Evolutionary conservation across 805 yeast species (phyloP).

Genomic region (Zygotorulaspora chibaensis): DNA sequence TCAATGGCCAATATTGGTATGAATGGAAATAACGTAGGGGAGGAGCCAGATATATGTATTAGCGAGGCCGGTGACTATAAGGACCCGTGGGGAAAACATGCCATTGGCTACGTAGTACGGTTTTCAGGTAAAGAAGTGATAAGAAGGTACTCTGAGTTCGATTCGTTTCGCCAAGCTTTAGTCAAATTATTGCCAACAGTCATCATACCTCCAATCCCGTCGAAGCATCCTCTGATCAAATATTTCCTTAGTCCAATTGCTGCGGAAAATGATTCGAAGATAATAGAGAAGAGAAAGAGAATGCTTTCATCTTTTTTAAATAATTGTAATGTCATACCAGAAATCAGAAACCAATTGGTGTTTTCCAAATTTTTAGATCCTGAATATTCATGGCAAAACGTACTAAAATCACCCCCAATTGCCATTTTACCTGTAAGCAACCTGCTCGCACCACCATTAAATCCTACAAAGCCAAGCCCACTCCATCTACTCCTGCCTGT

Average conservation of each 20-base stretch:
- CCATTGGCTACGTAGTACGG: constrained; percentile 76
- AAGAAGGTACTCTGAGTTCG: constrained; percentile 90
- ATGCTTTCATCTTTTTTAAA: constrained; percentile 73
- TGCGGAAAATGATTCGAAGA: constrained; percentile 42
- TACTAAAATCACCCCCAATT: constrained; percentile 51
- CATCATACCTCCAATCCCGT: constrained; percentile 92
- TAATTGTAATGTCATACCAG: constrained; percentile 58
- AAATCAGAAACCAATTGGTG: constrained; percentile 54
- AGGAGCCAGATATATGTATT: constrained; percentile 40
- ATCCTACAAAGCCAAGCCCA: constrained; percentile 53
- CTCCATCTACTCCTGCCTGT: constrained; percentile 60
- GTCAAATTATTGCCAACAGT: constrained; percentile 72
- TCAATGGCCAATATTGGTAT: constrained; percentile 21
- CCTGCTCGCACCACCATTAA: constrained; percentile 56
- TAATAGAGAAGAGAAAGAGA: constrained; percentile 66
- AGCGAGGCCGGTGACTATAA: constrained; percentile 81
- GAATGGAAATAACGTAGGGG: constrained; percentile 1
- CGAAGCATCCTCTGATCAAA: constrained; percentile 61
- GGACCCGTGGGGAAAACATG: constrained; percentile 73
- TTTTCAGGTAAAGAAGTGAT: constrained; percentile 58
- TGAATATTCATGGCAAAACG: constrained; percentile 79
- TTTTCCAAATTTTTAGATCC: constrained; percentile 83
- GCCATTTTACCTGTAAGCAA: constrained; percentile 48
- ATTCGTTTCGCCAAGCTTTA: constrained; percentile 67
- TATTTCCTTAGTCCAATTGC: constrained; percentile 42